Conservation (phyloP, 805 yeast species). For the Lipomyces chichibuensis region DNA sequence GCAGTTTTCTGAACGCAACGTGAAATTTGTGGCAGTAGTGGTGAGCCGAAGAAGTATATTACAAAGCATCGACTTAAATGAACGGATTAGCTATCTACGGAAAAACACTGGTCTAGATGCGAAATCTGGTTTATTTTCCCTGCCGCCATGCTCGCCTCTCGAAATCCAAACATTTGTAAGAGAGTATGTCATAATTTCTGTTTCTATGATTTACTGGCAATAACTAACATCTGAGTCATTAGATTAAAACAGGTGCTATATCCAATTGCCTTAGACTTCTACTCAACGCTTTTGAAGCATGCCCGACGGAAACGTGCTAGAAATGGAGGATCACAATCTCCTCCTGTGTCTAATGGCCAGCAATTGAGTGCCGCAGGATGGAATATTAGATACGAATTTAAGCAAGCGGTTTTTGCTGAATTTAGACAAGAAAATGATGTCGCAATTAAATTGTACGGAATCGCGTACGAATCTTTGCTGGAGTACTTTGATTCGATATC, state of each 20-base stretch:
- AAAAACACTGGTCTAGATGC: conserved; percentile 51
- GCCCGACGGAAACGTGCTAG: conserved; percentile 48
- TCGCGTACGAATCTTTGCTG: conserved; percentile 56
- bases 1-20: conserved; percentile 41
- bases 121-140: conserved; percentile 50
- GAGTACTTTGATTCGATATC: conserved; percentile 45
- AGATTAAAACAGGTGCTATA: conserved; percentile 47
- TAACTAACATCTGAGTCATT: background rate
- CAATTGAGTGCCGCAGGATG: conserved; percentile 47
- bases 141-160: conserved; percentile 49
- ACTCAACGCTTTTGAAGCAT: conserved; percentile 48
- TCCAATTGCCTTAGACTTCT: conserved; percentile 53
- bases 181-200: conserved; percentile 32
- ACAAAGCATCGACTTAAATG: conserved; percentile 44
- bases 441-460: conserved; percentile 56
- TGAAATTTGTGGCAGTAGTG: conserved; percentile 47
- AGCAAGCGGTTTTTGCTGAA: conserved; percentile 56
- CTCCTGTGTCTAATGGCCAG: conserved; percentile 30
- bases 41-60: conserved; percentile 40
- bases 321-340: conserved; percentile 20
- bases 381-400: conserved; percentile 57
- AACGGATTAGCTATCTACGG: conserved; percentile 47
- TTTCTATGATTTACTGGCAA: background rate
- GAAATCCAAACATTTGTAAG: conserved; percentile 50
- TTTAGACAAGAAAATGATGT: conserved; percentile 53